phyloP scores from a whole-genome alignment of 345 rosid species.

The Pistacia vera region DNA sequence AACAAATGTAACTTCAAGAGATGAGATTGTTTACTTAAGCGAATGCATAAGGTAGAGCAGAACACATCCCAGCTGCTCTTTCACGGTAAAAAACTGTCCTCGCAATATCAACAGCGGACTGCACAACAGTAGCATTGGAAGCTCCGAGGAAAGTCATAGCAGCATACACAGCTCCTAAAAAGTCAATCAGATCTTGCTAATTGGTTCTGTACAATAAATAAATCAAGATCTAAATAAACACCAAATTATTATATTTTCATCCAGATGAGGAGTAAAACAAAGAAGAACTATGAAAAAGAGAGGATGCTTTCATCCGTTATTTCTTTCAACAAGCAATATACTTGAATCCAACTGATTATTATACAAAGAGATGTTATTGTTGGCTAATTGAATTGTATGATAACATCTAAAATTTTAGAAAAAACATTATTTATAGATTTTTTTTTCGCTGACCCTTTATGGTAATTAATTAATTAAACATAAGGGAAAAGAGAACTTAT shows the following conservation, averaged over 20 bases:
- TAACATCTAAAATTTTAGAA: neutral
- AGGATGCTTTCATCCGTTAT: neutral
- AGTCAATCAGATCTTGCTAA: constrained; percentile 40
- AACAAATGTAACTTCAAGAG: neutral
- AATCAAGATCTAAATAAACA: neutral
- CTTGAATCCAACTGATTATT: neutral
- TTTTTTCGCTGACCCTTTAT: neutral
- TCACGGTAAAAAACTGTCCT: constrained; percentile 64
- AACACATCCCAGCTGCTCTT: constrained; percentile 63
- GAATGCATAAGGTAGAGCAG: constrained; percentile 55
- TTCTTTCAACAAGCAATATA: neutral
- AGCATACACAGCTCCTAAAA: constrained; percentile 55
- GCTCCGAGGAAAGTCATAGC: constrained; percentile 49
- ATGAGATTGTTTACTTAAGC: constrained; percentile 46
- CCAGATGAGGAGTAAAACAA: neutral
- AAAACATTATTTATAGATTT: neutral
- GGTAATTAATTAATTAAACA: neutral
- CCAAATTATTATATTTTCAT: neutral
- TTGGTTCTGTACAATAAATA: constrained; percentile 25
- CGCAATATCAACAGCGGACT: constrained; percentile 52
- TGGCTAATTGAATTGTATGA: too few relatives aligned
- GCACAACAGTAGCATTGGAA: constrained; percentile 48
- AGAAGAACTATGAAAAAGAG: neutral
- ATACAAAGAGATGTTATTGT: neutral
- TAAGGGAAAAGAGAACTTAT: constrained; percentile 16